phyloP scores from a whole-genome alignment of 305 asterid species.

The Ajuga reptans region DNA sequence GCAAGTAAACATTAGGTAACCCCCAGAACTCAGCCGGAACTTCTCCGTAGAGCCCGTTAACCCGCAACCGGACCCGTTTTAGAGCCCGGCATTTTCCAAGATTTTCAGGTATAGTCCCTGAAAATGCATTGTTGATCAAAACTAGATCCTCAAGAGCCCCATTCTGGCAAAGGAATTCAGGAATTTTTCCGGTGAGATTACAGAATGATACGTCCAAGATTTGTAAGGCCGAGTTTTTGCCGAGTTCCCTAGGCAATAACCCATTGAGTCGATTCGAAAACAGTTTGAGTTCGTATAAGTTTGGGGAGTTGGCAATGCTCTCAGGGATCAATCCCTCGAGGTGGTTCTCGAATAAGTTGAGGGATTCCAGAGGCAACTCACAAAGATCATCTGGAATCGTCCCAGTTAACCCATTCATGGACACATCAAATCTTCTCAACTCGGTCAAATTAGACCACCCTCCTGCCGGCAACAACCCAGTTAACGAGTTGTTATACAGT shows the following conservation, averaged over 20 bases:
- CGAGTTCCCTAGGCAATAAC: conserved; percentile 56
- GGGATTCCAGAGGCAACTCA: conserved; percentile 63
- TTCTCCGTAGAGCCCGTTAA: conserved; percentile 45
- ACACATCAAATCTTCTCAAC: conserved; percentile 61
- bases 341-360: conserved; percentile 45
- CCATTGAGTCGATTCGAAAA: conserved; percentile 50
- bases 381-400: conserved; percentile 58
- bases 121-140: conserved; percentile 38
- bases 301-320: conserved; percentile 52
- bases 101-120: conserved; percentile 52
- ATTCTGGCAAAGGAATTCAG: conserved; percentile 43
- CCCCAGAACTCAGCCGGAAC: conserved; percentile 67
- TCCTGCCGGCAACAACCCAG: conserved; percentile 44
- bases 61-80: conserved; percentile 41
- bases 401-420: conserved; percentile 56
- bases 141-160: conserved; percentile 43
- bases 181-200: conserved; percentile 49
- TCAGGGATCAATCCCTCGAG: conserved; percentile 60
- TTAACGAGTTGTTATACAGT: conserved; percentile 50
- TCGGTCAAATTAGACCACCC: conserved; percentile 63
- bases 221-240: conserved; percentile 51
- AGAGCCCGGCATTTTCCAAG: conserved; percentile 52
- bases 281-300: conserved; percentile 49
- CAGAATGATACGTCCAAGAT: conserved; percentile 43
- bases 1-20: conserved; percentile 54